These are phyloP conservation scores for Echeveria elegans DNA, from an alignment of 164 flowering plant species.

Conservation along the genomic window DNA sequence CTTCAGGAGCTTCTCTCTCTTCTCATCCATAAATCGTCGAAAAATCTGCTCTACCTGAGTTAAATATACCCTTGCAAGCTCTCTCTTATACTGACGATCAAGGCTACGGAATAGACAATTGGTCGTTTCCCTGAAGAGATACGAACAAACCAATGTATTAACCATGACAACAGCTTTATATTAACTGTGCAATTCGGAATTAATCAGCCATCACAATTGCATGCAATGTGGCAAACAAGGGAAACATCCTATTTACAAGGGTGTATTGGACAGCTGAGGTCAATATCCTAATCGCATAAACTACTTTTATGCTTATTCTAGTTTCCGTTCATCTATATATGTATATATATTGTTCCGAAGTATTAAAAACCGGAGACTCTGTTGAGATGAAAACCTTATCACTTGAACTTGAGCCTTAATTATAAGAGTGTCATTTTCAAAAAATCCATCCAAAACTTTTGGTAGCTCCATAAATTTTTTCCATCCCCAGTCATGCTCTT, in stretches of 20 bases:
- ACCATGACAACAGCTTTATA: neutral
- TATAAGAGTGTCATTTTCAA: constrained; percentile 75
- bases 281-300: too few species aligned
- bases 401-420: constrained; percentile 98
- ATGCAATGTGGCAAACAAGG: neutral
- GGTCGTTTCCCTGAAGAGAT: constrained; percentile 61
- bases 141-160: neutral
- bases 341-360: too few species aligned
- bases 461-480: constrained; percentile 95
- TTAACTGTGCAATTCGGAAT: neutral
- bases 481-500: constrained; percentile 99
- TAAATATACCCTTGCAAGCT: constrained; percentile 83
- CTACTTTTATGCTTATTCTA: too few species aligned
- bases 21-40: constrained; percentile 78
- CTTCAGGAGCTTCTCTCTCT: constrained; percentile 68
- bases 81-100: constrained; percentile 86
- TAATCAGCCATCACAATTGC: neutral
- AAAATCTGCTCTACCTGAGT: constrained; percentile 86
- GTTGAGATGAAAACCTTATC: constrained; percentile 43
- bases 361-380: neutral
- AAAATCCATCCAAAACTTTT: constrained; percentile 79
- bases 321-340: too few species aligned
- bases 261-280: too few species aligned
- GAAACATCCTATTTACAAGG: neutral
- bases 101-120: constrained; percentile 88